Evolutionary conservation across 768 basidiomycete species (phyloP), one percentile per base, ranked within the genome.

Genomic region (Pulveroboletus sp.): DNA sequence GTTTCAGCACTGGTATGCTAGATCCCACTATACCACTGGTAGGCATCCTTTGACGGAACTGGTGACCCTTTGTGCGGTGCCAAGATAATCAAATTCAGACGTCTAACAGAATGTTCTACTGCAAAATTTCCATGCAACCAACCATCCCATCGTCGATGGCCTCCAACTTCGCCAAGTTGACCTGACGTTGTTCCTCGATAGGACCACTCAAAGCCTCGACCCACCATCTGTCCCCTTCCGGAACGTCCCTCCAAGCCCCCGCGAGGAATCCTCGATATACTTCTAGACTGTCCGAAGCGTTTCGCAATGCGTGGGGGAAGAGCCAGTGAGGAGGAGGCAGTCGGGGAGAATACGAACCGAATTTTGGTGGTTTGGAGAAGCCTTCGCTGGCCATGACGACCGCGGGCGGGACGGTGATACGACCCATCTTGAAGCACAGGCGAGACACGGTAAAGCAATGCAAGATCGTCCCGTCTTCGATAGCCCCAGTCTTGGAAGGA

Each of bases 341-440:
- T 27, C 41, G 51, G 26, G 42, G 35, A 7, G 57, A 54, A 22
- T 55, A 47, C 6, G 55, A 52, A 4, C 59, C 56, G 10, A 35
- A 37, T 11, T 36, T n/a, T 1, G 57, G 54, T 3, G 65, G 57
- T 8, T 52, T 47, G 36, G 53, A 60, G 56, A 83, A 78, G 0
- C 86, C 86, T 49, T 82, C 80, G 10, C 68, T 51, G 2, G 80
- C 81, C 38, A 85, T 61, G 13, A 78, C 78, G 50, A 89, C 57
- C 7, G 74, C 72, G 30, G 86, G 86, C 2, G 86, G 85, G 43
- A 89, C 76, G 12, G 85, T 87, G 53, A 87, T 82, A 2, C 85
- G 76, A 1, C 82, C 82, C 22, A 79, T 61, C 63, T 89, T 89
- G 75, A 80, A 85, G 62, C 83, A 85, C 17, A 78, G 49, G 50